A percentile compares a stretch with the other conserved stretches of the same genome.
Conservation (phyloP, 306 rosid species). For the Castanea sativa region DNA sequence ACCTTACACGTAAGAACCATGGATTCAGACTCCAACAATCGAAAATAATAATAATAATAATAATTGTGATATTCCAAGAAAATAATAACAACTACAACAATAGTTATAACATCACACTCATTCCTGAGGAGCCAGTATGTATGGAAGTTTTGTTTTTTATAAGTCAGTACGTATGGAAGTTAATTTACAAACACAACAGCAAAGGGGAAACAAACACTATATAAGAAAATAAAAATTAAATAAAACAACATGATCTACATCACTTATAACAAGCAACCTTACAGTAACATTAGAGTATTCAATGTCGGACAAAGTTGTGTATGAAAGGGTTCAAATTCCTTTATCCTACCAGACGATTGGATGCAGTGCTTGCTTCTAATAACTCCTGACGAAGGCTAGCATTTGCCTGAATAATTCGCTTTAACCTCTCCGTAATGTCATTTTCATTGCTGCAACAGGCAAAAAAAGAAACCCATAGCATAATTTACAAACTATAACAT, state of each 20-base stretch:
- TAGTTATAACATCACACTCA: neutral
- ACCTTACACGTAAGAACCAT: neutral
- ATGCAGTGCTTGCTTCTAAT: conserved; percentile 40
- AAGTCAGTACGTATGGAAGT: neutral
- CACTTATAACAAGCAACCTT: neutral
- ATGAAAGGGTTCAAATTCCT: conserved; percentile 7
- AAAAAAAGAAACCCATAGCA: conserved; percentile 18
- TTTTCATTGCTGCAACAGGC: conserved; percentile 80
- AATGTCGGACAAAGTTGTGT: neutral
- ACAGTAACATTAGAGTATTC: neutral
- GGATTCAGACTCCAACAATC: neutral
- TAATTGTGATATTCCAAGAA: neutral
- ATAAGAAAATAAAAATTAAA: neutral
- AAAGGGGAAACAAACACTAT: neutral
- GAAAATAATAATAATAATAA: neutral
- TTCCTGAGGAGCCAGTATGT: neutral
- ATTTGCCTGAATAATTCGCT: conserved; percentile 60
- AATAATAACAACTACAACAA: neutral
- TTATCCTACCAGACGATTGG: conserved; percentile 54
- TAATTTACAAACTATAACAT: neutral
- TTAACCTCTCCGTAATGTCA: conserved; percentile 84
- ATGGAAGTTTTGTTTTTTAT: neutral
- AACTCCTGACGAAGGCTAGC: conserved; percentile 50
- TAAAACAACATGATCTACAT: neutral
- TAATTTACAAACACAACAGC: neutral